Evolutionary conservation across 1,139 yeast species (phyloP).

Genomic region (Candida smagusa): DNA sequence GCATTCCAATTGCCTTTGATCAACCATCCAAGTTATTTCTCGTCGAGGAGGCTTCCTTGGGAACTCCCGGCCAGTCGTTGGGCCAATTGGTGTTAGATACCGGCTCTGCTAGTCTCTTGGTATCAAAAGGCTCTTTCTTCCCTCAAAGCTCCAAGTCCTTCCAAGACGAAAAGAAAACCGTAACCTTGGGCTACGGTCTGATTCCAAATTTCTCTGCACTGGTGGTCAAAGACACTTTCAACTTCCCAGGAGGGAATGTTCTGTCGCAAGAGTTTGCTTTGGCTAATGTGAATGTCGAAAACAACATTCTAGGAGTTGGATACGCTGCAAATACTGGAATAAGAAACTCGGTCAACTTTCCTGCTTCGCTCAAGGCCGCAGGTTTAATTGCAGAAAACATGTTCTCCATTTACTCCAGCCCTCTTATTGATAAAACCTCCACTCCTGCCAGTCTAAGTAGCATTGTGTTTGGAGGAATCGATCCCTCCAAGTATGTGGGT

Average conservation of each 20-base stretch:
- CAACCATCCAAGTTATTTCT: conserved; percentile 6
- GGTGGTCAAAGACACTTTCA: conserved; percentile 12
- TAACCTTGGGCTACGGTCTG: conserved; percentile 15
- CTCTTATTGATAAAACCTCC: background rate
- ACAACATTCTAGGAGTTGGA: conserved; percentile 22
- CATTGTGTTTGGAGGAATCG: conserved; percentile 23
- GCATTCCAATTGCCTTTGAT: conserved; percentile 3
- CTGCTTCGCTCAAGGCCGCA: conserved; percentile 12
- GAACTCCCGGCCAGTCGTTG: conserved; percentile 16
- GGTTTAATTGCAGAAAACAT: conserved; percentile 13
- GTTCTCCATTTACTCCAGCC: conserved; percentile 12
- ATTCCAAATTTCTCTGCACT: conserved; percentile 11
- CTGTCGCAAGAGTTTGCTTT: conserved; percentile 10
- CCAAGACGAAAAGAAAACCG: conserved; percentile 7
- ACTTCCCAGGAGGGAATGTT: conserved; percentile 5
- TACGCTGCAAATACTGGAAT: conserved; percentile 11
- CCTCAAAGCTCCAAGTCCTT: conserved; percentile 11
- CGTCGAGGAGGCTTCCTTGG: conserved; percentile 14
- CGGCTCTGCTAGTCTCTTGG: conserved; percentile 22
- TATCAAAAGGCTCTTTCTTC: conserved; percentile 11
- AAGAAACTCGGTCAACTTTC: conserved; percentile 5
- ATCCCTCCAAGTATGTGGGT: conserved; percentile 13
- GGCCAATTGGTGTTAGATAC: conserved; percentile 18
- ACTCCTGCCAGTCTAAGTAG: conserved; percentile 11
- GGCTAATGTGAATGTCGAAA: conserved; percentile 5